Conservation (phyloP, 2,329 filamentous ascomycete genomes). For the Cladosporium phlei region DNA sequence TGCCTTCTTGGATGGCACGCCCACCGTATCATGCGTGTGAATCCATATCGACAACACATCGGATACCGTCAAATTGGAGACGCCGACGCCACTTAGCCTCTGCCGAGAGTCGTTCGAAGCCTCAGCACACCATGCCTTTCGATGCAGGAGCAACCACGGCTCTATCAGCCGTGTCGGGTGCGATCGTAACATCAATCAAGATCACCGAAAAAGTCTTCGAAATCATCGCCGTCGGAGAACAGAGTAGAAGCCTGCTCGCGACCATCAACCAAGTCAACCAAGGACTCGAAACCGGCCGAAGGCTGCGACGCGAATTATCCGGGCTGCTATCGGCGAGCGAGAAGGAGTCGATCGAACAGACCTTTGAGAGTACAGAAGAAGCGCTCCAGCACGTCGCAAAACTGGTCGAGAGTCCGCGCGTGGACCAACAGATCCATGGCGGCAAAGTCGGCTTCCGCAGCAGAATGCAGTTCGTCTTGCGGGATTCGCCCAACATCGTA, state of each 20-base stretch:
- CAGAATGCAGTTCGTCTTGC: conserved; percentile 16
- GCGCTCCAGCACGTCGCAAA: conserved; percentile 15
- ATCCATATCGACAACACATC: too few relatives aligned
- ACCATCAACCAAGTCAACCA: conserved; percentile 15
- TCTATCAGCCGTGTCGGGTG: not conserved
- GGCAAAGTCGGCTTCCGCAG: conserved; percentile 13
- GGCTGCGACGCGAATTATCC: conserved; percentile 15
- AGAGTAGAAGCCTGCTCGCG: conserved; percentile 15
- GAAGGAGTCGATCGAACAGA: conserved; percentile 15
- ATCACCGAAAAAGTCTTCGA: conserved; percentile 15
- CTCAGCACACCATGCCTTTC: not conserved
- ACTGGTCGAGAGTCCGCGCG: conserved; percentile 16
- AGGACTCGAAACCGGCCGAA: conserved; percentile 14
- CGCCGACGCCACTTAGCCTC: too few relatives aligned
- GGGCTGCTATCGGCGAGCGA: conserved; percentile 11
- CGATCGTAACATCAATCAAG: not conserved
- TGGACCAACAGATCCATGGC: conserved; percentile 14
- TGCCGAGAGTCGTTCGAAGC: not conserved
- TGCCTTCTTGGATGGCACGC: too few relatives aligned
- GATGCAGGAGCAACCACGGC: not conserved
- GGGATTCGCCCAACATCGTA: conserved; percentile 14
- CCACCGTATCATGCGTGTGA: too few relatives aligned
- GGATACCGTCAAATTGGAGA: too few relatives aligned
- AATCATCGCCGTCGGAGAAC: conserved; percentile 16
- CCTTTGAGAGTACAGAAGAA: conserved; percentile 13